Conservation (phyloP, 202 grass and related monocot genomes). For the Musa balbisiana region DNA sequence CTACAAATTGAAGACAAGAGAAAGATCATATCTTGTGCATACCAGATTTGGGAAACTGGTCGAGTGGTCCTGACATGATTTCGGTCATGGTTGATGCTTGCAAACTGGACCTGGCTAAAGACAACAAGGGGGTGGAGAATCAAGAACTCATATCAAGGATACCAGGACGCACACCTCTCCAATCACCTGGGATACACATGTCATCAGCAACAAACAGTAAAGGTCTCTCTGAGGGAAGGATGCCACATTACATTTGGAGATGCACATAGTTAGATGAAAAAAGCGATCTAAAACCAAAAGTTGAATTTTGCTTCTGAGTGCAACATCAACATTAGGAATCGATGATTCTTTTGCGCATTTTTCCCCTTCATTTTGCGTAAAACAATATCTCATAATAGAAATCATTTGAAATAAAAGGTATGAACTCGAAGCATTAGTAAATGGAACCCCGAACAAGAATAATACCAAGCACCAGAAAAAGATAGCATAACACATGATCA, state of each 20-base stretch:
- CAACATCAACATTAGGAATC: neutral
- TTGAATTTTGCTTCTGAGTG: neutral
- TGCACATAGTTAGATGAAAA: neutral
- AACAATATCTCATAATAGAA: neutral
- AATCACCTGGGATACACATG: neutral
- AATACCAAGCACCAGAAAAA: neutral
- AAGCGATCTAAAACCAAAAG: neutral
- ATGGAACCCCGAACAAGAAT: neutral
- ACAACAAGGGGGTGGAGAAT: slow-evolving; percentile 12
- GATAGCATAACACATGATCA: too few species aligned
- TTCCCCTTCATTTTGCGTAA: neutral
- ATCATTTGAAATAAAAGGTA: too few species aligned
- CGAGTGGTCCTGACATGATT: slow-evolving; percentile 6
- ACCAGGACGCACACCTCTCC: neutral
- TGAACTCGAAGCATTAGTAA: neutral
- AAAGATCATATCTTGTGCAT: neutral
- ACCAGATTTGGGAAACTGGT: neutral
- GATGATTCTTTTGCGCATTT: neutral
- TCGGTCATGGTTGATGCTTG: slow-evolving; percentile 3
- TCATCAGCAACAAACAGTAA: neutral
- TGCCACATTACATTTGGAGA: neutral
- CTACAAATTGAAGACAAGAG: neutral
- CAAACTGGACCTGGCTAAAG: neutral
- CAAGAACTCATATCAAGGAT: slow-evolving; percentile 10
- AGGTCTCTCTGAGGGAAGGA: neutral